Conservation (phyloP, 2,329 filamentous ascomycete species). For the Phialophora tarda region DNA sequence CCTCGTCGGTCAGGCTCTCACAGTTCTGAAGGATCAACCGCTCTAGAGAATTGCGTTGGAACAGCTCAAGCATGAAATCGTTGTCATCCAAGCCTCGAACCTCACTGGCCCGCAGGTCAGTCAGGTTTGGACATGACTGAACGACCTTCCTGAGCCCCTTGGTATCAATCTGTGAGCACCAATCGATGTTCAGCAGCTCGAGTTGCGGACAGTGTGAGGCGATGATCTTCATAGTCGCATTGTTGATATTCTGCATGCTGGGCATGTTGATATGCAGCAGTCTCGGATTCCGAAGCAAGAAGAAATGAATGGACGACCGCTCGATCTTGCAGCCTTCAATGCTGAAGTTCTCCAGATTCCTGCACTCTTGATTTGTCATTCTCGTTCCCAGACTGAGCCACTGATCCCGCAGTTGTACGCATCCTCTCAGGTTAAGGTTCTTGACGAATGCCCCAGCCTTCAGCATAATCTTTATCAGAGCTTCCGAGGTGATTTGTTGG, state of each 20-base stretch:
- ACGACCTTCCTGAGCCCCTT: constrained; percentile 75
- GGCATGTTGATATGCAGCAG: constrained; percentile 87
- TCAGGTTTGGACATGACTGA: constrained; percentile 72
- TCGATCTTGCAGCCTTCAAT: constrained; percentile 90
- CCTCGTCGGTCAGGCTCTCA: constrained; percentile 74
- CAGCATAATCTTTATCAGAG: constrained; percentile 82
- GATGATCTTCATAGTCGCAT: constrained; percentile 84
- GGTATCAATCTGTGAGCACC: constrained; percentile 86
- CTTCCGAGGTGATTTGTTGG: constrained; percentile 79
- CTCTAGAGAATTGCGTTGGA: constrained; percentile 79
- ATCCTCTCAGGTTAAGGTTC: constrained; percentile 87
- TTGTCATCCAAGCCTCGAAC: constrained; percentile 77
- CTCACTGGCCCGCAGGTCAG: constrained; percentile 81
- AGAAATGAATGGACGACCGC: constrained; percentile 75
- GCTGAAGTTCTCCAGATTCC: constrained; percentile 83
- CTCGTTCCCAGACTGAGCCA: constrained; percentile 71
- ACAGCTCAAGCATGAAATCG: constrained; percentile 74
- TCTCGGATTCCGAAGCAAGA: constrained; percentile 75
- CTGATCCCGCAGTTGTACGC: constrained; percentile 83
- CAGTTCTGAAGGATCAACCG: constrained; percentile 82
- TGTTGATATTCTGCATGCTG: constrained; percentile 78
- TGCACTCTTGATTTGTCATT: constrained; percentile 76
- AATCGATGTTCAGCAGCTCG: constrained; percentile 87
- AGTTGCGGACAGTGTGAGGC: constrained; percentile 78
- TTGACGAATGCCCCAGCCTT: constrained; percentile 87